Conservation (phyloP, 768 basidiomycete species). For the Xerocomus spinulosus region DNA sequence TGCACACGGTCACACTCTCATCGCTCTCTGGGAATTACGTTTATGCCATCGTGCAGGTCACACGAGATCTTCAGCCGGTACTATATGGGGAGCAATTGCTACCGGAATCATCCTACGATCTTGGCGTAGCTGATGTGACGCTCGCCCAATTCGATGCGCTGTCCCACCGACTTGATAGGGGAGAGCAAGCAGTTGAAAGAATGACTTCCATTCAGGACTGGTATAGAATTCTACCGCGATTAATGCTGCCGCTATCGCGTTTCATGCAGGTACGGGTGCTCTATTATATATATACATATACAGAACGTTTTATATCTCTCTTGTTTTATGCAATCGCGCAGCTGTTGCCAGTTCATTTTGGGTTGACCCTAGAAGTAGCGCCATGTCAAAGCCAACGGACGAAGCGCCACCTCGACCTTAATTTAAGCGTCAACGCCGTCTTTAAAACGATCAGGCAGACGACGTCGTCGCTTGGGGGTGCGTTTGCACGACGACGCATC, state of each 20-base stretch:
- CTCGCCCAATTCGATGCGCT: conserved; percentile 73
- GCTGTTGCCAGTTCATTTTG: conserved; percentile 58
- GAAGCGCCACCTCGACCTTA: conserved; percentile 69
- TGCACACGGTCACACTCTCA: conserved; percentile 73
- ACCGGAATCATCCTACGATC: conserved; percentile 66
- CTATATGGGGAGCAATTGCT: conserved; percentile 72
- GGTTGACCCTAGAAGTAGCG: conserved; percentile 80
- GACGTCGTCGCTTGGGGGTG: conserved; percentile 46
- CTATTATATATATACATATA: conserved; percentile 6
- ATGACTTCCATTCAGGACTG: conserved; percentile 38
- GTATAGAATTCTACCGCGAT: conserved; percentile 40
- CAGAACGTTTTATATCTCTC: not conserved
- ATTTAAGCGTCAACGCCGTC: conserved; percentile 79
- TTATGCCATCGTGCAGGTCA: conserved; percentile 85
- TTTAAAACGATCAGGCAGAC: conserved; percentile 78
- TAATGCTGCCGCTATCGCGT: conserved; percentile 72
- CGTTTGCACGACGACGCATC: conserved; percentile 64
- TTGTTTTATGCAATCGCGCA: conserved; percentile 22
- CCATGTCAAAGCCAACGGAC: conserved; percentile 44
- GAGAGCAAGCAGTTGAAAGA: conserved; percentile 32
- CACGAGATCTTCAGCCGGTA: conserved; percentile 87
- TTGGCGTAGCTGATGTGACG: conserved; percentile 83
- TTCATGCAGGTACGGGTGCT: conserved; percentile 60
- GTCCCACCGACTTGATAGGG: conserved; percentile 48
- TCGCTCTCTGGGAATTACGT: conserved; percentile 89